Evolutionary conservation across 768 basidiomycete species (phyloP), one percentile per base, ranked within the genome.

Genomic region (Crucibulum laeve): DNA sequence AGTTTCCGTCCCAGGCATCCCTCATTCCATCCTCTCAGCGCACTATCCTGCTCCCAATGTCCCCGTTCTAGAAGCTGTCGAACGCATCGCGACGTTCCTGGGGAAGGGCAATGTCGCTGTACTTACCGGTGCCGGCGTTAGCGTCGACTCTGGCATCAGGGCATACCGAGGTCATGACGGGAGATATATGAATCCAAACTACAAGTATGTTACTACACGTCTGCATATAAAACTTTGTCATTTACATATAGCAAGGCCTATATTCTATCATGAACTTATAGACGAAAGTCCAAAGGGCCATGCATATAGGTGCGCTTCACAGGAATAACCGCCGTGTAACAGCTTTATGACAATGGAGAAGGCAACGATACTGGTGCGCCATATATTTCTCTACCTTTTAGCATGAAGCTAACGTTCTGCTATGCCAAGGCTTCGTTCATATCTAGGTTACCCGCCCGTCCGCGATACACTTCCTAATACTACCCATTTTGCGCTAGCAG

Each of bases 61-160:
- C 32, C 65, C 77, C 7, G 55, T 70, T 0, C 58, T 68, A 25
- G 77, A 74, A 46, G 86, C 86, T 8, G 62, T 79, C 36, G 69
- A 82, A 23, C 76, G 77, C 41, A 73, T 89, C 43, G 67, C 79
- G 4, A 59, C 69, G 2, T 94, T 94, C 53, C 61, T 95, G 15
- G 64, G 71, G 0, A 65, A 71, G 3, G 90, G 91, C n/a, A 84
- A 80, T 60, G 79, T 80, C 38, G 67, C 84, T 0, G 67, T 92
- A 13, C 60, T 97, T 43, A 93, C 91, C 0, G 93, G 93, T 2
- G 95, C 95, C 0, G 95, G 95, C 5, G 89, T 96, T 51, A 90
- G 87, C 59, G 93, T 97, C 22, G 95, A 97, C 62, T 91, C 87
- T 21, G 95, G 95, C 35, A 95, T 98, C 47, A 73, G 91, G 51